These are phyloP conservation scores for Phytophthora pistaciae DNA, from an alignment of 352 stramenopile species.

Conservation along the genomic window DNA sequence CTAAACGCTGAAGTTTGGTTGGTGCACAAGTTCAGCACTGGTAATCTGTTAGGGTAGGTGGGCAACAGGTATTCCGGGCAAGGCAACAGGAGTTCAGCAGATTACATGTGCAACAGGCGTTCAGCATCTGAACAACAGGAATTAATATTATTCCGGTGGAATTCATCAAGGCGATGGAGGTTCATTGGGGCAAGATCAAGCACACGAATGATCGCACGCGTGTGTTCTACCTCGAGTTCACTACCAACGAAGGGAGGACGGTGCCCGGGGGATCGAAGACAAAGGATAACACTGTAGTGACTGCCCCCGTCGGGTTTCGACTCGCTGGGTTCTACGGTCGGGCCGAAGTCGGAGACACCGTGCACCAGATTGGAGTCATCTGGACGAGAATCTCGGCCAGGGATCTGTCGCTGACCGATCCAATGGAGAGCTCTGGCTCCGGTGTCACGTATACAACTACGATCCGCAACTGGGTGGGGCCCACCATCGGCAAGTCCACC, in stretches of 20 bases:
- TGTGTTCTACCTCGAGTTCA: slow-evolving; percentile 20
- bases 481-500: neutral
- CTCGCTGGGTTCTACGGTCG: slow-evolving; percentile 19
- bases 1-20: neutral
- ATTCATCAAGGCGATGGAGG: neutral
- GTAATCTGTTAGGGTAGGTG: neutral
- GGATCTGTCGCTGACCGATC: neutral
- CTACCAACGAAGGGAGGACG: slow-evolving; percentile 8
- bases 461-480: slow-evolving; percentile 10
- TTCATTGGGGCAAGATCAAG: slow-evolving; percentile 20
- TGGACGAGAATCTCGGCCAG: slow-evolving; percentile 19
- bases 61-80: neutral
- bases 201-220: slow-evolving; percentile 8
- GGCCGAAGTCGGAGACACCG: neutral
- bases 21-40: neutral
- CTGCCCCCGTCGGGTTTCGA: slow-evolving; percentile 12
- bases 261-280: slow-evolving; percentile 5
- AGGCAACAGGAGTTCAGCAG: neutral
- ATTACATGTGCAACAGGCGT: neutral
- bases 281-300: neutral
- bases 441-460: slow-evolving; percentile 2
- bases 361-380: slow-evolving; percentile 25
- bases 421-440: neutral
- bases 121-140: neutral
- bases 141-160: neutral